These are phyloP conservation scores for Leccinum solheimii DNA, from an alignment of 1,284 basidiomycete genomes.

Conservation along the genomic window DNA sequence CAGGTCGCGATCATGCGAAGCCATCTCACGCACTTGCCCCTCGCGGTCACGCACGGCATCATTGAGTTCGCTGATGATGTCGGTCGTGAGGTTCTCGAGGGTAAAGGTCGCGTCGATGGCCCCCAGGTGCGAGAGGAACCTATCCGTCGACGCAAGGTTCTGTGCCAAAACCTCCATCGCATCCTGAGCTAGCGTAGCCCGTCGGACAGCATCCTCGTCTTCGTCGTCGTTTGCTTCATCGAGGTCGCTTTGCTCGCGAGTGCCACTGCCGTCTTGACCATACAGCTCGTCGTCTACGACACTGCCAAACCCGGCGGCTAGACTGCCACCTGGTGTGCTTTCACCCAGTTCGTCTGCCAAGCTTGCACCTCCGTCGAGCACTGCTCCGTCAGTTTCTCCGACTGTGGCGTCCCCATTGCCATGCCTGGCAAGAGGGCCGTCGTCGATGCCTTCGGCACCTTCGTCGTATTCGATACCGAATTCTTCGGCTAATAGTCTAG, in stretches of 20 bases:
- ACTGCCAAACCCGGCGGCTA: conserved; percentile 30
- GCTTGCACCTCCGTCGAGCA: conserved; percentile 19
- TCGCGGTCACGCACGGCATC: conserved; percentile 74
- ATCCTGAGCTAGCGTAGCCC: conserved; percentile 49
- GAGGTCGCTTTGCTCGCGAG: conserved; percentile 11
- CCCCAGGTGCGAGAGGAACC: conserved; percentile 70
- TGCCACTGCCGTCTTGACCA: conserved; percentile 9
- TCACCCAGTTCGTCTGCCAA: conserved; percentile 30
- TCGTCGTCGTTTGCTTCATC: conserved; percentile 29
- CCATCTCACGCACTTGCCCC: conserved; percentile 70
- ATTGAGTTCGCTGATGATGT: conserved; percentile 73
- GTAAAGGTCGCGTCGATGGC: conserved; percentile 53
- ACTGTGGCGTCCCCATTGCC: conserved; percentile 11
- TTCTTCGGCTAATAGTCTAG: conserved; percentile 76
- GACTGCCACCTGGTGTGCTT: conserved; percentile 23
- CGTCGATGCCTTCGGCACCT: conserved; percentile 75
- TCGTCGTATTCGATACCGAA: conserved; percentile 86
- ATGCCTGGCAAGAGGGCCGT: conserved; percentile 22
- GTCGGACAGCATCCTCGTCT: conserved; percentile 30
- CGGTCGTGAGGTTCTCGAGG: conserved; percentile 70
- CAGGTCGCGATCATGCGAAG: conserved; percentile 77
- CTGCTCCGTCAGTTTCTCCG: conserved; percentile 22
- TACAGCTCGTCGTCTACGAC: conserved; percentile 20
- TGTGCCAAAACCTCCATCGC: conserved; percentile 69
- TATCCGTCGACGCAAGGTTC: conserved; percentile 74